Percentiles rank a stretch among this genome's conserved stretches.
Conservation (phyloP, 2,329 filamentous ascomycete species). For the Penicillium vulpinum region DNA sequence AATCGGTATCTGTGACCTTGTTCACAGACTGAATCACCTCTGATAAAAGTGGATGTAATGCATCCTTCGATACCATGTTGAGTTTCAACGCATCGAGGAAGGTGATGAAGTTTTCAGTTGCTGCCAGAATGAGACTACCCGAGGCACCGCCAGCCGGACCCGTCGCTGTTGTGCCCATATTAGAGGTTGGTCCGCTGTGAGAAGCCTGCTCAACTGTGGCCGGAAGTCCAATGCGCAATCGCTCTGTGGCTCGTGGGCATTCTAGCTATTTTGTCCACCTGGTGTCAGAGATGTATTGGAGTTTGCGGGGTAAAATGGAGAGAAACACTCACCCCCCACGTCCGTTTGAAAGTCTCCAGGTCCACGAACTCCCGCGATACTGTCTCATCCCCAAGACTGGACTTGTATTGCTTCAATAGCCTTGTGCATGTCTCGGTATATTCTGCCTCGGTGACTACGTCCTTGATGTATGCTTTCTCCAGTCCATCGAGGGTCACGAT, state of each 20-base stretch:
- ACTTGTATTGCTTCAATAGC: constrained; percentile 94
- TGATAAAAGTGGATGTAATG: constrained; percentile 89
- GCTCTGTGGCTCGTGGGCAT: constrained; percentile 89
- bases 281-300: neutral
- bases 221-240: constrained; percentile 87
- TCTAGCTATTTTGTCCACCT: constrained; percentile 65
- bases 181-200: constrained; percentile 48
- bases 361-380: constrained; percentile 88
- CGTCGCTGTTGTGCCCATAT: constrained; percentile 34
- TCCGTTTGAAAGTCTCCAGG: constrained; percentile 83
- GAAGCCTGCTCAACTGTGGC: constrained; percentile 70
- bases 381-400: constrained; percentile 82
- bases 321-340: constrained; percentile 74
- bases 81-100: constrained; percentile 93
- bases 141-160: constrained; percentile 44
- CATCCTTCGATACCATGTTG: constrained; percentile 89
- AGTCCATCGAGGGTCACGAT: constrained; percentile 93
- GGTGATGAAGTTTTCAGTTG: constrained; percentile 98
- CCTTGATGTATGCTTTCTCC: constrained; percentile 94
- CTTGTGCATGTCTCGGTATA: constrained; percentile 97
- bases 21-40: constrained; percentile 98
- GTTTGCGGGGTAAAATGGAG: neutral
- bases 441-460: constrained; percentile 85
- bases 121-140: constrained; percentile 75
- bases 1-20: constrained; percentile 92